Evolutionary conservation across 148 eudicot genomes (phyloP).

Genomic region (Diospyros kaki): DNA sequence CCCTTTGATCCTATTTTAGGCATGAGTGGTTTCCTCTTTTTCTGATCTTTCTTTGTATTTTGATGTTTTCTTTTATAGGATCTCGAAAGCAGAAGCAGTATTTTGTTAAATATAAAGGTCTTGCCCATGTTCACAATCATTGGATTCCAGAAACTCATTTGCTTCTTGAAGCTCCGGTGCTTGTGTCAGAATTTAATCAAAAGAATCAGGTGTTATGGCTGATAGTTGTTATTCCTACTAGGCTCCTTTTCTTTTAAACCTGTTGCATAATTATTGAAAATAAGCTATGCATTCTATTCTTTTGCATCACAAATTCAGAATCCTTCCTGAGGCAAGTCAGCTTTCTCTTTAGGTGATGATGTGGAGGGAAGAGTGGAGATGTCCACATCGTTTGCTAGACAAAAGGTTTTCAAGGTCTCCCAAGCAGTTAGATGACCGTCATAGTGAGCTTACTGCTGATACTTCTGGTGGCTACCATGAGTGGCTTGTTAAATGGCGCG

Average conservation of each 20-base stretch:
- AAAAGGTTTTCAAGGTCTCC: constrained; percentile 43
- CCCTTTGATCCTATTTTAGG: background rate
- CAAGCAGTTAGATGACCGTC: constrained; percentile 15
- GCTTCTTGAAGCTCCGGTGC: constrained; percentile 50
- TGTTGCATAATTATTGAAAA: background rate
- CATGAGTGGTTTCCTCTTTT: constrained; percentile 9
- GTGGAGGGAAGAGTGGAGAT: constrained; percentile 69
- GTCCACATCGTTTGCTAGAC: constrained; percentile 61
- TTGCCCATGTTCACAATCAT: constrained; percentile 72
- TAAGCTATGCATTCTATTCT: background rate
- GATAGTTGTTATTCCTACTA: background rate
- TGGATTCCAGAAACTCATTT: constrained; percentile 64
- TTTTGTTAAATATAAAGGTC: constrained; percentile 76
- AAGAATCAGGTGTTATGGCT: constrained; percentile 35
- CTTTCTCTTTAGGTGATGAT: constrained; percentile 28
- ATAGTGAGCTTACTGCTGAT: constrained; percentile 16
- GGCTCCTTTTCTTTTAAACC: background rate
- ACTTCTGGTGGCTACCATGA: constrained; percentile 30
- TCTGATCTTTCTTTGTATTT: constrained; percentile 7
- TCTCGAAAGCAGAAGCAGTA: constrained; percentile 49
- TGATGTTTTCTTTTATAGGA: constrained; percentile 34
- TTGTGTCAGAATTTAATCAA: constrained; percentile 28
- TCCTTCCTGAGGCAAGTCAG: constrained; percentile 1
- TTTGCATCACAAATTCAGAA: background rate
- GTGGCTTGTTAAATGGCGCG: constrained; percentile 89